Conservation (phyloP, 371 early-diverging fungal species). For the Mucor plumbeus region DNA sequence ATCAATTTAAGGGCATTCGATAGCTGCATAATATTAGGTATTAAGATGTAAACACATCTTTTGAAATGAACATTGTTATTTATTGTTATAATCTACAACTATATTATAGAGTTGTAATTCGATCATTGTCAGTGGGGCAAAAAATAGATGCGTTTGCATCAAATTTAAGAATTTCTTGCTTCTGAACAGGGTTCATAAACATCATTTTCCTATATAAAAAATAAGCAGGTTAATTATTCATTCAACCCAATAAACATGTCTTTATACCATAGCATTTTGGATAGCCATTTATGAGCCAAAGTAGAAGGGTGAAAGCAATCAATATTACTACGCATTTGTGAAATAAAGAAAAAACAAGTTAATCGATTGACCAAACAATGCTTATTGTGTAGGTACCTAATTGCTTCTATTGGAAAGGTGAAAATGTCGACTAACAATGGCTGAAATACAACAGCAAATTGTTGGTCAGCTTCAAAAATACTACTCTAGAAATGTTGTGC, state of each 20-base stretch:
- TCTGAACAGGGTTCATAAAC: conserved; percentile 12
- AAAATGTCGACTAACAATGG: conserved; percentile 41
- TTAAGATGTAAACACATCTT: background rate
- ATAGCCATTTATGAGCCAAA: conserved; percentile 32
- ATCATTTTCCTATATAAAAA: conserved; percentile 32
- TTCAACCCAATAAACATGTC: background rate
- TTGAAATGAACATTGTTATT: background rate
- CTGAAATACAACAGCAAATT: conserved; percentile 48
- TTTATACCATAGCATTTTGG: conserved; percentile 46
- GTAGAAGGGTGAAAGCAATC: conserved; percentile 45
- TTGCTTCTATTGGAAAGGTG: conserved; percentile 51
- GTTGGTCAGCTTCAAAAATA: conserved; percentile 17
- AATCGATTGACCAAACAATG: background rate
- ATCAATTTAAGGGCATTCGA: too few relatives aligned
- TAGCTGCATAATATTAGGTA: background rate
- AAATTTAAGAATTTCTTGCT: conserved; percentile 22
- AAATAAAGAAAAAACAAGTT: background rate
- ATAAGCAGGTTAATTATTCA: conserved; percentile 6
- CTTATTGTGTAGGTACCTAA: conserved; percentile 33
- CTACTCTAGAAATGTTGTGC: conserved; percentile 21
- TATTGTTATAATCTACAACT: background rate
- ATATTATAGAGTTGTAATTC: conserved; percentile 28
- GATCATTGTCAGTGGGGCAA: conserved; percentile 45
- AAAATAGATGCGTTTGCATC: conserved; percentile 30
- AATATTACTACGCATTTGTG: conserved; percentile 23